Percentiles rank a stretch among this genome's conserved stretches.
These are phyloP conservation scores for Nectriaceae sp. DNA, from an alignment of 2,329 filamentous ascomycete genomes.

Conservation along the genomic window DNA sequence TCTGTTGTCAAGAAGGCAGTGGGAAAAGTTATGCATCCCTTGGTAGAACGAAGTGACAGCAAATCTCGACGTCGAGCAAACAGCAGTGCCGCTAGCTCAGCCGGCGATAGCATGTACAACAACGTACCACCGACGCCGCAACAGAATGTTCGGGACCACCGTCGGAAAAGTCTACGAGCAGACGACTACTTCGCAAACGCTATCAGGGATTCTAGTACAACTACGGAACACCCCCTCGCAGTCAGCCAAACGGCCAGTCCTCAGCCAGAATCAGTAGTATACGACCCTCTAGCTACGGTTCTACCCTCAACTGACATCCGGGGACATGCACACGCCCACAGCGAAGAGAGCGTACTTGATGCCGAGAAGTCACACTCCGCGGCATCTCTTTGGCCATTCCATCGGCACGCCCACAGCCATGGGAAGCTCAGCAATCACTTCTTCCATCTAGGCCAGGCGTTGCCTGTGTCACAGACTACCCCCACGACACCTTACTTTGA, in stretches of 20 bases:
- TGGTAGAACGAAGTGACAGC: constrained; percentile 58
- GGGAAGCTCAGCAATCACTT: constrained; percentile 45
- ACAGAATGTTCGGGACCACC: constrained; percentile 46
- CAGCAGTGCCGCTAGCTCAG: constrained; percentile 67
- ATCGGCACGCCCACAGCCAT: constrained; percentile 47
- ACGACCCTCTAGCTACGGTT: constrained; percentile 44
- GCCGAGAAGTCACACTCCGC: constrained; percentile 29
- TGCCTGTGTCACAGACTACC: constrained; percentile 30
- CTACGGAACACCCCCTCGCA: constrained; percentile 25
- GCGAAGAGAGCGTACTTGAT: constrained; percentile 25
- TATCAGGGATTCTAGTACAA: constrained; percentile 35
- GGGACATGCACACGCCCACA: constrained; percentile 27
- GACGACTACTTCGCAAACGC: constrained; percentile 55
- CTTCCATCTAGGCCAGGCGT: constrained; percentile 37
- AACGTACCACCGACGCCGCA: constrained; percentile 53
- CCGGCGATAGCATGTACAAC: constrained; percentile 52
- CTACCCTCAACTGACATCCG: constrained; percentile 31
- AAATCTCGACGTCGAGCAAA: constrained; percentile 56
- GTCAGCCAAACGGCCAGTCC: constrained; percentile 26
- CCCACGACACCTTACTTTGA: constrained; percentile 41
- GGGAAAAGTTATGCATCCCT: constrained; percentile 63
- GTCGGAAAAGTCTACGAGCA: constrained; percentile 55
- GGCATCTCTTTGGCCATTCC: constrained; percentile 29
- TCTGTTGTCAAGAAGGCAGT: constrained; percentile 73
- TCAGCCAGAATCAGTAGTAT: constrained; percentile 31